Base-by-base conservation (phyloP, 2,329 filamentous ascomycete genomes). In the Ceratocystiopsis minuta region DNA sequence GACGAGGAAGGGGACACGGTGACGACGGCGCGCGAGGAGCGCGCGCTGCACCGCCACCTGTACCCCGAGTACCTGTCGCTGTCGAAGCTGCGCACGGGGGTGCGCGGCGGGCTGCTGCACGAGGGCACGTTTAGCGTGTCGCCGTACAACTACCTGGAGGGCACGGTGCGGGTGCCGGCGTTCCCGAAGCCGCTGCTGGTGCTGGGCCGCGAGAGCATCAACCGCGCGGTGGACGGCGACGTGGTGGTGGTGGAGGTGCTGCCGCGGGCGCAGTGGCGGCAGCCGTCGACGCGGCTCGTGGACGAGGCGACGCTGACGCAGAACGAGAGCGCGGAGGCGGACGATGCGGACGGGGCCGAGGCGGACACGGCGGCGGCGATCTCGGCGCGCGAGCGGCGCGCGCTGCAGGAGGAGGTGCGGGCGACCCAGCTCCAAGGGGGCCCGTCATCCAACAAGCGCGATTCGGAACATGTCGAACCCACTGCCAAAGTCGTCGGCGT, bases 61-160 rank as follows among this genome's bases (percentile, higher is more conserved):
- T 98, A 96, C 53, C 77, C 84, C 0, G 90, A 96, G 55, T 87
- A 96, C 56, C 82, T 78, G 51, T 83, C 80, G 10, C 67, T 90
- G 57, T 95, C 88, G 6, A 92, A 80, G 59, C 81, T 96, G 74
- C 85, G 87, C 72, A 98, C 90, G 6, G 88, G 87, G 1, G 71
- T 95, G 43, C 92, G 92, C 63, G 77, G 76, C 40, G 86, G 87
- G 5, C 76, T 85, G 42, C 65, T 98, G 52, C 90, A 98, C 57
- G 88, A 98, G 60, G 90, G 90, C 7, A 78, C 83, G 18, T 98
- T 95, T 65, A 94, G 87, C 54, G 85, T 96, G 24, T 96, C 90
- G 9, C 84, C 85, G 1, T 98, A 96, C 67, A 98, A 98, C 63
- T 98, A 96, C 53, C 68, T 98, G 12, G 90, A 98, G 58, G 90